Base-by-base conservation (phyloP, 306 rosid species). In the Cucurbita pepo region DNA sequence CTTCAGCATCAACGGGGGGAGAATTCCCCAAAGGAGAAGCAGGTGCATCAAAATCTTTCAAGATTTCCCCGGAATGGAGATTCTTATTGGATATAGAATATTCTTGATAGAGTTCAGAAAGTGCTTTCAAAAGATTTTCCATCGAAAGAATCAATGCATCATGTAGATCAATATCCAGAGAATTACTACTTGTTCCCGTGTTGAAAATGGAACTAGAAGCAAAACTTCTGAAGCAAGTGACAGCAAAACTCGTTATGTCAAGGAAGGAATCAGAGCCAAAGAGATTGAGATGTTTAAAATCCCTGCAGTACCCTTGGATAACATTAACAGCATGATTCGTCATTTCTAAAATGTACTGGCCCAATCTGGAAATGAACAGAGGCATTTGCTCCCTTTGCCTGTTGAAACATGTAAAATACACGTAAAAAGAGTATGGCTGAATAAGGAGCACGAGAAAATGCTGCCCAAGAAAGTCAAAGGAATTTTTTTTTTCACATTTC, bases 51-150 rank as follows among this genome's bases (percentile, higher is more conserved):
- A 80, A 67, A 71, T 80, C 88, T 78, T 79, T 86, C 64, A 55
- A 61, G 64, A 53, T 51, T 70, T 63, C 72, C 69, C 81, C 88
- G 71, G 82, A 84, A 75, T 80, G 84, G 70, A 78, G 76, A 78
- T 82, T 80, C 48, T 43, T 56, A 78, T 67, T 56, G 80, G 79
- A 73, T 57, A 72, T 81, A 81, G 88, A 81, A 85, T 84, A 87
- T 78, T 82, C 84, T 81, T 82, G 84, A 79, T 90, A 93, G 13
- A 80, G 82, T 71, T 79, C 77, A 55, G 79, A 85, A 84, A 93
- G 80, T 74, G 86, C 87, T 51, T 82, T 75, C 85, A 93, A 76
- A 61, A 93, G 88, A 74, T 82, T 86, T 85, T 83, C 88, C 72
- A 86, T 79, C 37, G 84, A 83, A 69, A 78, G 80, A 69, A 83